Base-by-base conservation (phyloP, 805 yeast species). In the Cyberlindnera xishuangbannaensis region DNA sequence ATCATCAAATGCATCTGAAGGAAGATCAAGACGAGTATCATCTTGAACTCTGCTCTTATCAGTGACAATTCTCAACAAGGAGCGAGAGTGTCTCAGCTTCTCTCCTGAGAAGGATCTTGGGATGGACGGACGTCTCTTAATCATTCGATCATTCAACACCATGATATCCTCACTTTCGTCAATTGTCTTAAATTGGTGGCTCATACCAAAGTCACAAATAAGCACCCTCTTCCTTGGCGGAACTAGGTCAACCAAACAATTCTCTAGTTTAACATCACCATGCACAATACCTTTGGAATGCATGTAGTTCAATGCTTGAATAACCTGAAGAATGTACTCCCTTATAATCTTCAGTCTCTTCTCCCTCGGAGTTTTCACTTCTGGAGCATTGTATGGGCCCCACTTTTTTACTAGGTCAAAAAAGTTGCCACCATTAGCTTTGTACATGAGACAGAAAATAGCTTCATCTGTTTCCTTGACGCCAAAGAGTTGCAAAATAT, bases 191-290 rank as follows among this genome's bases (percentile, higher is more conserved):
- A 43, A 47, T 21, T 43, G 47, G 13, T 63, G 61, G 30, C 76
- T 65, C 94, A 88, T 84, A 5, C 97, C 97, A 61, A 88, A 88
- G 58, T 88, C 97, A 59, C 96, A 84, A 6, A 88, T 53, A 17
- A 80, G 52, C 41, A 84, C 53, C 31, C 46, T 55, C 19, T 46
- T 40, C 15, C 43, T 39, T 5, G 52, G 53, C 6, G 51, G 52
- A 10, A 42, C 43, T 6, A 82, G 88, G 35, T 75, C 71, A 14
- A 82, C 47, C 39, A 82, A 59, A 11, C 81, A 65, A 48, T 82
- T 82, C 48, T 81, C 88, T 3, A 87, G 81, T 54, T 82, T 82
- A 40, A 82, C 60, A 61, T 82, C 92, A 25, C 78, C 67, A 53
- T 82, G 90, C n/a, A 75, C 85, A 28, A 81, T 67, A 40, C 81